These are phyloP conservation scores for Huntiella moniliformis DNA, from an alignment of 2,329 filamentous ascomycete genomes.

Conservation along the genomic window DNA sequence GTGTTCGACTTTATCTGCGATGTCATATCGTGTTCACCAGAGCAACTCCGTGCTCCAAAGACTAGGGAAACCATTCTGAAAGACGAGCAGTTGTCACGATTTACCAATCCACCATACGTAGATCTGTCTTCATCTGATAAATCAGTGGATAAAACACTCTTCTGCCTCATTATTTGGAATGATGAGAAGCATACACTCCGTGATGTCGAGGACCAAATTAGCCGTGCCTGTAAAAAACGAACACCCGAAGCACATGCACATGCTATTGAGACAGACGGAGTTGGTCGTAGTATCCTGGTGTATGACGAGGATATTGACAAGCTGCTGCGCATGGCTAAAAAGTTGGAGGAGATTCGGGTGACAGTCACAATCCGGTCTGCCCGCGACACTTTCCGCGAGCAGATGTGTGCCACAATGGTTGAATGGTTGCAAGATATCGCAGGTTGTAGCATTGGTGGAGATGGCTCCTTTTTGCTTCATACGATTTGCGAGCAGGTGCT, in stretches of 20 bases:
- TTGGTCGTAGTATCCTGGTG: conserved; percentile 71
- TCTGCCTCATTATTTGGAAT: conserved; percentile 81
- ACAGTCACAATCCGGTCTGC: conserved; percentile 89
- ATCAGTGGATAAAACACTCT: conserved; percentile 36
- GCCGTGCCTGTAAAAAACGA: conserved; percentile 64
- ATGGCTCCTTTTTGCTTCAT: conserved; percentile 59
- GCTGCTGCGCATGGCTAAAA: conserved; percentile 59
- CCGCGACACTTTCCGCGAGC: conserved; percentile 86
- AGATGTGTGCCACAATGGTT: conserved; percentile 96
- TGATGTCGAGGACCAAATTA: conserved; percentile 79
- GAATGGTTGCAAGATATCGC: conserved; percentile 92
- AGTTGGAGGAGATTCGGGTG: conserved; percentile 88
- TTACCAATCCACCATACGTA: conserved; percentile 30
- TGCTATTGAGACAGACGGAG: conserved; percentile 74
- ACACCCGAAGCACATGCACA: conserved; percentile 49
- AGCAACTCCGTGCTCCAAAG: conserved; percentile 77
- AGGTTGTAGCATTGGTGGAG: conserved; percentile 66
- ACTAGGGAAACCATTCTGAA: conserved; percentile 59
- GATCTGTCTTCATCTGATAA: conserved; percentile 31
- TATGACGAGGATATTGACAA: conserved; percentile 53
- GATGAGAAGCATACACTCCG: conserved; percentile 95
- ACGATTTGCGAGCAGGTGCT: conserved; percentile 85
- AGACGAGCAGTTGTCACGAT: conserved; percentile 55
- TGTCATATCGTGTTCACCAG: conserved; percentile 91
- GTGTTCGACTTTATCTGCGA: conserved; percentile 92